Conservation (phyloP, 371 early-diverging fungal species). For the Actinomortierella wolfii region DNA sequence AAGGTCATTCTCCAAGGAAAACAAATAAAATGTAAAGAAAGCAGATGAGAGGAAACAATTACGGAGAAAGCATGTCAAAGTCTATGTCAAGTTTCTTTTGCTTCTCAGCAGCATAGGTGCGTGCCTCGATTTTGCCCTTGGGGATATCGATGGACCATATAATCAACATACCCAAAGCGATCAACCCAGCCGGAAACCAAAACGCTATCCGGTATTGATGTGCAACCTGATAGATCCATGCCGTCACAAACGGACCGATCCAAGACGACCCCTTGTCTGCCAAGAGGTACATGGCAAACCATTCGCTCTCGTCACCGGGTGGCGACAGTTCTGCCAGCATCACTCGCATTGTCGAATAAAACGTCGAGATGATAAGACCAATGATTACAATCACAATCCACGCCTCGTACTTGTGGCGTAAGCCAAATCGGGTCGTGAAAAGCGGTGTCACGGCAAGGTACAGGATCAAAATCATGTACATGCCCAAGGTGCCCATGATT, state of each 20-base stretch:
- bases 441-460: constrained; percentile 21
- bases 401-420: constrained; percentile 15
- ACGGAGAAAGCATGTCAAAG: too few species aligned
- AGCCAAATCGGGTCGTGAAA: constrained; percentile 15
- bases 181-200: constrained; percentile 43
- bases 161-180: constrained; percentile 35
- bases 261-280: constrained; percentile 68
- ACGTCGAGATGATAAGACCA: constrained; percentile 29
- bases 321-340: constrained; percentile 55
- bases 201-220: constrained; percentile 45
- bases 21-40: too few species aligned
- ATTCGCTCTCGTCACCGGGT: constrained; percentile 55
- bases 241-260: constrained; percentile 63
- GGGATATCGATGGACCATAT: constrained; percentile 49
- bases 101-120: constrained; percentile 12
- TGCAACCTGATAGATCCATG: constrained; percentile 43
- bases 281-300: constrained; percentile 58
- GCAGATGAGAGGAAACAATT: too few species aligned
- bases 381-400: constrained; percentile 18
- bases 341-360: constrained; percentile 42
- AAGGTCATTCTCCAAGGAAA: too few species aligned
- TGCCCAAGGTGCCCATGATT: constrained; percentile 11
- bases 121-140: constrained; percentile 53
- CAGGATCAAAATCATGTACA: constrained; percentile 15
- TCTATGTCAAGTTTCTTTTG: background rate